Base-by-base conservation (phyloP, 2,329 filamentous ascomycete species). In the Eutypa lata region DNA sequence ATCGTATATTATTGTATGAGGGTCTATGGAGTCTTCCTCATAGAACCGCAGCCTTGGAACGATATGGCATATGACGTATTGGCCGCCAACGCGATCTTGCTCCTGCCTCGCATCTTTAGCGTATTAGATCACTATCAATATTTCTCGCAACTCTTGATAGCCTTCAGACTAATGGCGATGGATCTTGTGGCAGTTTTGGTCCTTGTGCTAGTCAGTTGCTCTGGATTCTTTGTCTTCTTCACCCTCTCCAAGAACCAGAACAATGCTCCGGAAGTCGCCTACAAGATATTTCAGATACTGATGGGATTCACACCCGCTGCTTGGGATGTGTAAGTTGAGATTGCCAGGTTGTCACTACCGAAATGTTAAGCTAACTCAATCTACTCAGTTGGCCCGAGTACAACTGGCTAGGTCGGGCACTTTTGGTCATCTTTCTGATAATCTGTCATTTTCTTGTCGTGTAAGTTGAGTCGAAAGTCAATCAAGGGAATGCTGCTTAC, bases 261-360 rank as follows among this genome's bases (percentile, higher is more conserved):
- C 49, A 83, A 88, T 58, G 85, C 89, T 6, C 78, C 77, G 10
- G 86, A 86, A 47, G 86, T 95, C n/a, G 90, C 90, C 5, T 97
- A 93, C 70, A 89, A 88, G 59, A 86, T 97, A 50, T 96, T 97
- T 62, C 92, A 97, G 73, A 88, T 97, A 55, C 72, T 97, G 37
- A 95, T 97, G 90, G 93, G 93, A 8, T 97, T 96, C 67, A 96
- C 91, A 0, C 93, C 93, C 11, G 91, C 93, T 14, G 93, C 92
- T 4, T 97, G 93, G 93, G 89, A 95, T 55, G 82, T 95, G 87
- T 82, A 72, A 69, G 79, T 76, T 1, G 33, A 11, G 38, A 46
- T 19, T 6, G 14, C 42, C 21, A 11, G 24, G 6, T 19, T 19
- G 3, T 6, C 10, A 40, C 40, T 21, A 16, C 37, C 26, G 18